Conservation (phyloP, 176 grass and related monocot species). For the Zea luxurians region DNA sequence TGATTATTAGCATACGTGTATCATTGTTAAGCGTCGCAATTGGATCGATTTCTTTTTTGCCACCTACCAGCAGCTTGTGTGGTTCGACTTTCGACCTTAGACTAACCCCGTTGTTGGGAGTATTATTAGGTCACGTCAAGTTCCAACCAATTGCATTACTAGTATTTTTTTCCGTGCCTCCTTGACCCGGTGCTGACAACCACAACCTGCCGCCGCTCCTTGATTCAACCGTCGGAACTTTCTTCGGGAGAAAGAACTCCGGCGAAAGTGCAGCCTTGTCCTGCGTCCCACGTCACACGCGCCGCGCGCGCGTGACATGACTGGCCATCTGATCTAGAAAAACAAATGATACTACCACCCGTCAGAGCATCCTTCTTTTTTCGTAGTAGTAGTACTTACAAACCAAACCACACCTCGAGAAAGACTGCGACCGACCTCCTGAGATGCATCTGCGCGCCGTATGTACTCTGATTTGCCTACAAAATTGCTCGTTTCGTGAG, state of each 20-base stretch:
- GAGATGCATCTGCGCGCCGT: too few relatives aligned
- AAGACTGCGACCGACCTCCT: too few relatives aligned
- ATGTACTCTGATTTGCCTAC: not conserved
- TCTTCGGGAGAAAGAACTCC: constrained; percentile 25
- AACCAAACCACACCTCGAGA: too few relatives aligned
- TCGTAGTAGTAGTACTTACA: too few relatives aligned
- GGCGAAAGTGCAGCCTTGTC: constrained; percentile 45
- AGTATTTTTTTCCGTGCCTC: not conserved
- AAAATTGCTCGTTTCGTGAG: not conserved
- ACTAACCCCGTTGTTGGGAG: too few relatives aligned
- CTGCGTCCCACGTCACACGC: constrained; percentile 27
- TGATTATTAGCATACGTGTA: not conserved
- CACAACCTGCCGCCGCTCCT: not conserved
- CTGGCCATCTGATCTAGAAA: constrained; percentile 6
- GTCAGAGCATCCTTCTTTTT: too few relatives aligned
- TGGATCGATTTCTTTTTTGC: not conserved
- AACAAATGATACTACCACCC: not conserved
- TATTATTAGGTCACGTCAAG: constrained; percentile 42
- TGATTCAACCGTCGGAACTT: not conserved
- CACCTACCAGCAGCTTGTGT: constrained; percentile 9
- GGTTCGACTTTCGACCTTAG: too few relatives aligned
- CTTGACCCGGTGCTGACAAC: constrained; percentile 21
- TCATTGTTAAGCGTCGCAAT: not conserved
- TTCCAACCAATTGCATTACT: not conserved
- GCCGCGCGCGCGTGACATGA: constrained; percentile 28